Conservation (phyloP, 2,329 filamentous ascomycete genomes). For the Colletotrichum tabaci region DNA sequence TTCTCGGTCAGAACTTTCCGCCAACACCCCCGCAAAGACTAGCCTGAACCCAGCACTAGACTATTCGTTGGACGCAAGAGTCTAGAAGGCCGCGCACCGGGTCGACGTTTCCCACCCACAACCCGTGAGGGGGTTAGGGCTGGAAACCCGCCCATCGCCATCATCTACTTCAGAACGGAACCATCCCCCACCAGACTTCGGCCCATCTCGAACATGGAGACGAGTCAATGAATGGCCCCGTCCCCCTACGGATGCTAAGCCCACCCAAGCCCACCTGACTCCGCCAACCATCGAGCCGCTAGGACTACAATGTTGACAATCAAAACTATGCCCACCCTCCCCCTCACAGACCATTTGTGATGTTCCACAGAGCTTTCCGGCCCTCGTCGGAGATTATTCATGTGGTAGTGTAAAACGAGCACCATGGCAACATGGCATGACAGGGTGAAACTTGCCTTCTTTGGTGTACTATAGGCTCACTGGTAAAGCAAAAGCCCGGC, state of each 20-base stretch:
- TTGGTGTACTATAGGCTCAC: neutral
- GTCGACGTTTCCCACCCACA: neutral
- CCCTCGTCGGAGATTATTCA: neutral
- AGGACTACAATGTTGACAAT: too few species aligned
- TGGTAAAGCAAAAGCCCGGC: neutral
- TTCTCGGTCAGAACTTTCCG: neutral
- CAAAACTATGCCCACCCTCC: neutral
- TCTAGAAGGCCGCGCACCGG: neutral
- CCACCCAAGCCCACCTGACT: neutral
- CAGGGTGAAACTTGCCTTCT: too few species aligned
- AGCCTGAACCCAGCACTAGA: neutral
- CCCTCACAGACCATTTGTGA: neutral
- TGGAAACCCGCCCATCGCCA: neutral
- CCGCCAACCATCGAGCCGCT: neutral
- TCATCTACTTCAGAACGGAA: neutral
- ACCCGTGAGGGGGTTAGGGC: slow-evolving; percentile 8
- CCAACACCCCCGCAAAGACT: neutral
- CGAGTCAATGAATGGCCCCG: too few species aligned
- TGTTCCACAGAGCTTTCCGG: neutral
- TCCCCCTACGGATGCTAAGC: too few species aligned
- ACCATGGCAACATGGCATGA: neutral
- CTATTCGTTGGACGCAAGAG: too few species aligned
- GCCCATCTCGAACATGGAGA: too few species aligned
- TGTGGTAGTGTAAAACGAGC: neutral
- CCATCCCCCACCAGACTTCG: neutral